Evolutionary conservation across 441 rosid species (phyloP).

Genomic region (Biscutella laevigata): DNA sequence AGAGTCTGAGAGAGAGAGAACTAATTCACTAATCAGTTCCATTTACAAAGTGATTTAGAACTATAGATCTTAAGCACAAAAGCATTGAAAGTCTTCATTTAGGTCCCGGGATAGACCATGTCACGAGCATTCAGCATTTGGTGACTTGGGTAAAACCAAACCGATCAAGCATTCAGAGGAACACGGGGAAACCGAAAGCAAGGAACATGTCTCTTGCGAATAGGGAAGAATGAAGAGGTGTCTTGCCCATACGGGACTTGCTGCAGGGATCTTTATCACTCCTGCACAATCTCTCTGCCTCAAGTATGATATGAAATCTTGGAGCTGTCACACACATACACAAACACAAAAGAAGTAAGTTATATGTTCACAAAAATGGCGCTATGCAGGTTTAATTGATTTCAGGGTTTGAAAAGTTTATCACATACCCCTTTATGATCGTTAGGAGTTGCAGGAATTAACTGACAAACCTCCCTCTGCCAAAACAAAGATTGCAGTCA

Average conservation of each 20-base stretch:
- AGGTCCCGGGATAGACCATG: neutral
- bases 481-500: slow-evolving; percentile 11
- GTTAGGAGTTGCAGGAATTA: slow-evolving; percentile 53
- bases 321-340: slow-evolving; percentile 76
- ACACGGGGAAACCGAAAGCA: slow-evolving; percentile 56
- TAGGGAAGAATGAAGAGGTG: slow-evolving; percentile 84
- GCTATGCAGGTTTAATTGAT: neutral
- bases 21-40: too few species aligned
- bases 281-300: slow-evolving; percentile 95
- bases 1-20: too few species aligned
- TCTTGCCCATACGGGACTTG: slow-evolving; percentile 75
- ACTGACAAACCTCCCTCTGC: slow-evolving; percentile 92
- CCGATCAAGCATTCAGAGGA: slow-evolving; percentile 60
- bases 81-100: neutral
- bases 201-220: slow-evolving; percentile 61
- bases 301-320: slow-evolving; percentile 82
- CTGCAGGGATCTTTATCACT: slow-evolving; percentile 78
- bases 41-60: slow-evolving; percentile 20
- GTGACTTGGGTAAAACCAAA: slow-evolving; percentile 79
- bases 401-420: neutral
- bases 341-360: neutral
- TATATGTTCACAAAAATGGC: neutral
- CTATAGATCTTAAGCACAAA: slow-evolving; percentile 8
- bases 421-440: slow-evolving; percentile 75
- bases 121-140: slow-evolving; percentile 58